Evolutionary conservation across 306 rosid species (phyloP).

Genomic region (Sicyos baderoa): DNA sequence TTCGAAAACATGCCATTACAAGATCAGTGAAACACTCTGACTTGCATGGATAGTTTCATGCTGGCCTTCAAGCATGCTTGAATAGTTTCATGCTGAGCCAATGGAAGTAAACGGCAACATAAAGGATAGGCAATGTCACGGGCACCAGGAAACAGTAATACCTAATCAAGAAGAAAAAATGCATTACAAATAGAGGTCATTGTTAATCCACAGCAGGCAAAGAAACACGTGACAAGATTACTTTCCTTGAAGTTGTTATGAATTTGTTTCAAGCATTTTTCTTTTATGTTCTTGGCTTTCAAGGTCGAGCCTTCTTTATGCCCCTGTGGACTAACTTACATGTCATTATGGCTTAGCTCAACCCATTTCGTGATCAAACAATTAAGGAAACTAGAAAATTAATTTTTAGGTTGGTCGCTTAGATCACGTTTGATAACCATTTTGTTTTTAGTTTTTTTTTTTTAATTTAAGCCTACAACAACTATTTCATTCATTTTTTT

Average conservation of each 20-base stretch:
- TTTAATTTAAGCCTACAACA: too few relatives aligned
- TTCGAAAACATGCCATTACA: background rate
- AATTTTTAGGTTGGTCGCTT: too few relatives aligned
- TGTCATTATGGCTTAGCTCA: too few relatives aligned
- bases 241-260: background rate
- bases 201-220: background rate
- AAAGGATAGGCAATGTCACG: conserved; percentile 61
- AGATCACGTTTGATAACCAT: too few relatives aligned
- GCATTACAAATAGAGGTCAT: background rate
- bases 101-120: conserved; percentile 67
- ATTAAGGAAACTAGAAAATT: too few relatives aligned
- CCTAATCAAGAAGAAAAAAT: conserved; percentile 28
- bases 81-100: conserved; percentile 93
- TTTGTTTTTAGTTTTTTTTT: too few relatives aligned
- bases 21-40: background rate
- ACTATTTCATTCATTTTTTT: too few relatives aligned
- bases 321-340: too few relatives aligned
- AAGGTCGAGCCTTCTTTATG: too few relatives aligned
- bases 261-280: background rate
- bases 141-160: conserved; percentile 85
- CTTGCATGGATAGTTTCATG: background rate
- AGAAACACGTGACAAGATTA: background rate
- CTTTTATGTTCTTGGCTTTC: too few relatives aligned
- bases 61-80: conserved; percentile 55
- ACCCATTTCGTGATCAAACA: too few relatives aligned